These are phyloP conservation scores for Aphanomyces euteiches DNA, from an alignment of 352 stramenopile genomes.

Conservation along the genomic window DNA sequence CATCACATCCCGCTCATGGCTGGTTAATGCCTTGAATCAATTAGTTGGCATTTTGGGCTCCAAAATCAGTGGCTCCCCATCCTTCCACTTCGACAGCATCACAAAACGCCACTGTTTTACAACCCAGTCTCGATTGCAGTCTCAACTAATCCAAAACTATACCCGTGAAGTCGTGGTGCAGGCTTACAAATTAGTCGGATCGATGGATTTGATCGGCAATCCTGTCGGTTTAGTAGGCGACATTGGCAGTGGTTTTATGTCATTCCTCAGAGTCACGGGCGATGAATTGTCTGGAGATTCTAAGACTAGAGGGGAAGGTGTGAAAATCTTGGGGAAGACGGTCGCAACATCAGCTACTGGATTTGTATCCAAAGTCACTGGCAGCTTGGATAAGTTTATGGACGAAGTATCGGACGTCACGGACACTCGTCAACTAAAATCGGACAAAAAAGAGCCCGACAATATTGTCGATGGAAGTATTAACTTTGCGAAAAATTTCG, in stretches of 20 bases:
- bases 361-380: slow-evolving; percentile 77
- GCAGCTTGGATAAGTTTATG: slow-evolving; percentile 82
- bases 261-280: slow-evolving; percentile 88
- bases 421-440: slow-evolving; percentile 13
- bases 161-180: slow-evolving; percentile 78
- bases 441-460: slow-evolving; percentile 25
- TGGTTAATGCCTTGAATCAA: slow-evolving; percentile 76
- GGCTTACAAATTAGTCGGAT: slow-evolving; percentile 77
- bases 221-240: slow-evolving; percentile 84
- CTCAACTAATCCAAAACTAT: slow-evolving; percentile 78
- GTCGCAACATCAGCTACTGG: slow-evolving; percentile 73
- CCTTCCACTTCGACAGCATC: slow-evolving; percentile 82
- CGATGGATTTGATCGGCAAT: slow-evolving; percentile 83
- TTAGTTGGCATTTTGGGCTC: slow-evolving; percentile 78
- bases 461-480: slow-evolving; percentile 48
- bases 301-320: slow-evolving; percentile 77
- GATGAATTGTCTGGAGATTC: slow-evolving; percentile 74
- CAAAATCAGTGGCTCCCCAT: slow-evolving; percentile 77
- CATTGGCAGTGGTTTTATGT: slow-evolving; percentile 76
- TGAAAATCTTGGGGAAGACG: slow-evolving; percentile 83
- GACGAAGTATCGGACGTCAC: slow-evolving; percentile 53
- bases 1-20: slow-evolving; percentile 57
- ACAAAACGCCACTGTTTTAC: slow-evolving; percentile 80
- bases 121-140: slow-evolving; percentile 72
- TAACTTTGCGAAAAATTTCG: slow-evolving; percentile 83